Evolutionary conservation across 2,329 filamentous ascomycete genomes (phyloP).

Genomic region (Pestalotiopsis sp.): DNA sequence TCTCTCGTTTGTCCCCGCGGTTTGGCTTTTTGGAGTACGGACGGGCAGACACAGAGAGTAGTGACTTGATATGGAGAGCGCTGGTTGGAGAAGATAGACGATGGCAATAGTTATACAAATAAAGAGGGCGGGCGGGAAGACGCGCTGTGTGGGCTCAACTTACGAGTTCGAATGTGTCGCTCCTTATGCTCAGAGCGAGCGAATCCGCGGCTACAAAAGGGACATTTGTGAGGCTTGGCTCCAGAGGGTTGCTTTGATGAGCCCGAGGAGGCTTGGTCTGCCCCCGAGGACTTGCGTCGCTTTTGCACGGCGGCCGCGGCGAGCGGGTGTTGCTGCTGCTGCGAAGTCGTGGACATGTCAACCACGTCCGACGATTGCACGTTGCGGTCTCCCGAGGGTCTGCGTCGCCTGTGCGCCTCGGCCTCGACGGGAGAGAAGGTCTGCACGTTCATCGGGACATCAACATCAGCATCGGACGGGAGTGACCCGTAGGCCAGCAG

Average conservation of each 20-base stretch:
- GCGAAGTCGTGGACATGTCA: not conserved
- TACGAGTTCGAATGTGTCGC: slow-evolving; percentile 47
- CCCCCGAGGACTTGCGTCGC: slow-evolving; percentile 4
- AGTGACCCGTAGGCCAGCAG: no score
- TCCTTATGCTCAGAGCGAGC: slow-evolving; percentile 48
- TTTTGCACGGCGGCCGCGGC: not conserved
- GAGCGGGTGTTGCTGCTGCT: not conserved
- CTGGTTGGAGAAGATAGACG: not conserved
- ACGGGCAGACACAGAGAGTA: not conserved
- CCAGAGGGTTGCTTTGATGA: not conserved
- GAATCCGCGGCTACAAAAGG: slow-evolving; percentile 43
- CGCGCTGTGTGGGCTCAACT: slow-evolving; percentile 19
- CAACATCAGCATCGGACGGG: no score
- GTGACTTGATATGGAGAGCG: not conserved
- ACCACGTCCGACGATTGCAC: no score
- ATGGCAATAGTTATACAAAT: no score
- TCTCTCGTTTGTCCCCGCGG: not conserved
- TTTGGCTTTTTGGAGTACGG: not conserved
- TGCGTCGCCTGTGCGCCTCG: no score
- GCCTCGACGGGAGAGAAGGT: no score
- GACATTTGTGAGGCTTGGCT: not conserved
- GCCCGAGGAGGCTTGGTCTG: no score
- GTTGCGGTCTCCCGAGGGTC: no score
- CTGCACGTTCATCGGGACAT: no score
- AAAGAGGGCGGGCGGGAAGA: not conserved